A percentile compares a stretch with the other conserved stretches of the same genome.
Evolutionary conservation across 306 rosid genomes (phyloP).

Genomic region (Medicago truncatula): DNA sequence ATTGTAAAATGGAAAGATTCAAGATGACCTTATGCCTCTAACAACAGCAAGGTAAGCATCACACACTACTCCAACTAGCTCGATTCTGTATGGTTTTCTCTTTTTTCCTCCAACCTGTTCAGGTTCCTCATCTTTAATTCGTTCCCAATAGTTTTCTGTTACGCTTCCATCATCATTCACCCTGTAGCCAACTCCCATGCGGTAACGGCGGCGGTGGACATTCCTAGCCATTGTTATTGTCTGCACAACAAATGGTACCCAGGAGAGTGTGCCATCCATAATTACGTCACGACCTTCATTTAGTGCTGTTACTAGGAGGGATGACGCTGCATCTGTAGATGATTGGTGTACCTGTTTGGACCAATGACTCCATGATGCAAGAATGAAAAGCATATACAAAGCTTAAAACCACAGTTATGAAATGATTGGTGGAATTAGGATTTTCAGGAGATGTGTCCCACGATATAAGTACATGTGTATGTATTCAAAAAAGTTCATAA

Average conservation of each 20-base stretch:
- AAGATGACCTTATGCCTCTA: slow-evolving; percentile 78
- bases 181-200: slow-evolving; percentile 86
- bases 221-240: slow-evolving; percentile 93
- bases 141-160: slow-evolving; percentile 85
- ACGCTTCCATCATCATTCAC: slow-evolving; percentile 67
- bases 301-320: slow-evolving; percentile 89
- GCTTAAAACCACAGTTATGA: background rate
- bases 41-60: slow-evolving; percentile 91
- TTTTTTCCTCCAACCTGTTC: slow-evolving; percentile 70
- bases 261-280: slow-evolving; percentile 97
- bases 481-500: background rate
- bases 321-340: slow-evolving; percentile 96
- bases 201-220: slow-evolving; percentile 91
- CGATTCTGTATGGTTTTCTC: slow-evolving; percentile 97
- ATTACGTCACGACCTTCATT: slow-evolving; percentile 94
- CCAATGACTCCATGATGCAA: slow-evolving; percentile 18
- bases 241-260: slow-evolving; percentile 95
- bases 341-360: slow-evolving; percentile 88
- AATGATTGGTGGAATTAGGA: background rate
- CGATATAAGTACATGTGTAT: background rate
- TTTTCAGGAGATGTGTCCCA: background rate
- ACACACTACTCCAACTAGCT: slow-evolving; percentile 95
- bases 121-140: slow-evolving; percentile 70
- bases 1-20: slow-evolving; percentile 19
- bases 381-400: slow-evolving; percentile 11